Base-by-base conservation (phyloP, 805 yeast genomes). In the Priceomyces medius region DNA sequence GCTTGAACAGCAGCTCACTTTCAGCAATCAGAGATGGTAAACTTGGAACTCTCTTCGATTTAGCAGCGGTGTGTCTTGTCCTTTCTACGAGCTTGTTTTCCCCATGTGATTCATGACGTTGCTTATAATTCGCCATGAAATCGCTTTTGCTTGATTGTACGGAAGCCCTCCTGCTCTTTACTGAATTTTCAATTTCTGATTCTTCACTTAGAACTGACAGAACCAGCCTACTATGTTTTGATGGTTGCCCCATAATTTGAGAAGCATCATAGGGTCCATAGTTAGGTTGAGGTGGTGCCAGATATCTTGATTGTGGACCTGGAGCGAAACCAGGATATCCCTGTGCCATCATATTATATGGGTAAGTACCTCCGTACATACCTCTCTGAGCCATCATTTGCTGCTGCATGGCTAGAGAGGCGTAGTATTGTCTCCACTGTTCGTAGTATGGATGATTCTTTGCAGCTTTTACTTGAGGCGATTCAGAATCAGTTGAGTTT, bases 351-450 rank as follows among this genome's bases (percentile, higher is more conserved):
- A 12, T 26, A 14, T 10, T 12, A 4, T 14, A n/a, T 10, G 29
- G 29, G 10, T 26, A 26, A 10, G 14, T 14, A 10, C 29, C 29
- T 4, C 12, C 14, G 10, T 10, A 26, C 10, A 14, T 12, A 8
- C 29, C 29, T n/a, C 29, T 8, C n/a, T 26, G 29, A 9, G 35
- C 20, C 35, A 32, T 16, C 35, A 32, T 32, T 27, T 34, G 43
- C 10, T 37, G 40, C 28, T 43, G 47, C 35, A 40, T 43, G 26
- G 59, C 63, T 37, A 63, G 42, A 2, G 51, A 43, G 31, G 59
- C 58, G 43, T 66, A 67, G 48, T 67, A 68, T 38, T 58, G 63
- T 34, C 58, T 61, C 71, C 72, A 67, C 44, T 66, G 71, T 27
- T 56, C 58, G 38, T 63, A 61, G 42, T 62, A 61, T 7, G 67